A percentile compares a stretch with the other conserved stretches of the same genome.
Conservation (phyloP, 1,284 basidiomycete genomes). For the Austroboletus niveus region DNA sequence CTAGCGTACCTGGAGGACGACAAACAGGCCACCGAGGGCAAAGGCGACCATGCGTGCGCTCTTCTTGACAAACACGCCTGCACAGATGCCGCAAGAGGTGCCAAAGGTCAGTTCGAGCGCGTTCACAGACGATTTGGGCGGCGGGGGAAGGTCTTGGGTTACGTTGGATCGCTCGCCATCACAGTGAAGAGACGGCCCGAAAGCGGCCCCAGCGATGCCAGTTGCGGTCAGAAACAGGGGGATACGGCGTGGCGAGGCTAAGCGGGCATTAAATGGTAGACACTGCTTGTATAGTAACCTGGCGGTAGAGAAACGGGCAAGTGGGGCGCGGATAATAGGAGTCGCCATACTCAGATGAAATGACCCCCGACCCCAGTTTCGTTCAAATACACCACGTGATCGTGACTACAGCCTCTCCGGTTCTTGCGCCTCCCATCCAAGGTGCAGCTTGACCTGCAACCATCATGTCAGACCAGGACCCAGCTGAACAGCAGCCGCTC, state of each 20-base stretch:
- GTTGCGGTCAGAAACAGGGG: conserved; percentile 23
- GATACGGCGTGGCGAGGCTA: conserved; percentile 4
- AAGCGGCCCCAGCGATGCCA: conserved; percentile 36
- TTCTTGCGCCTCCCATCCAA: background rate
- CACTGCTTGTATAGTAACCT: background rate
- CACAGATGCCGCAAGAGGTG: conserved; percentile 82
- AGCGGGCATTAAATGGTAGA: background rate
- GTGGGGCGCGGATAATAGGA: conserved; percentile 9
- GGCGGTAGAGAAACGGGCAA: background rate
- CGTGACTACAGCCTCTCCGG: conserved; percentile 19
- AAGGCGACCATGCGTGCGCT: conserved; percentile 84
- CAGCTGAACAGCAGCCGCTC: conserved; percentile 57
- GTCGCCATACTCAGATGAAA: conserved; percentile 7
- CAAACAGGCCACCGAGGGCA: conserved; percentile 81
- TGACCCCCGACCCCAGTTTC: too few species aligned
- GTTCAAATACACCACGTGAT: conserved; percentile 25
- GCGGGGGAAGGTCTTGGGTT: conserved; percentile 37
- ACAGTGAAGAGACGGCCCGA: conserved; percentile 37
- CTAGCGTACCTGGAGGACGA: conserved; percentile 75
- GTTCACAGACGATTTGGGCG: conserved; percentile 69
- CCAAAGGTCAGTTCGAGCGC: conserved; percentile 88
- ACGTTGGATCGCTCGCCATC: conserved; percentile 33
- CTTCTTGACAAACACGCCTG: conserved; percentile 94
- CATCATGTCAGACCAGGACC: conserved; percentile 34
- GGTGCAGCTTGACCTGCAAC: conserved; percentile 24